phyloP scores from a whole-genome alignment of 1,284 basidiomycete genomes.

The Mrakiaceae sp. region DNA sequence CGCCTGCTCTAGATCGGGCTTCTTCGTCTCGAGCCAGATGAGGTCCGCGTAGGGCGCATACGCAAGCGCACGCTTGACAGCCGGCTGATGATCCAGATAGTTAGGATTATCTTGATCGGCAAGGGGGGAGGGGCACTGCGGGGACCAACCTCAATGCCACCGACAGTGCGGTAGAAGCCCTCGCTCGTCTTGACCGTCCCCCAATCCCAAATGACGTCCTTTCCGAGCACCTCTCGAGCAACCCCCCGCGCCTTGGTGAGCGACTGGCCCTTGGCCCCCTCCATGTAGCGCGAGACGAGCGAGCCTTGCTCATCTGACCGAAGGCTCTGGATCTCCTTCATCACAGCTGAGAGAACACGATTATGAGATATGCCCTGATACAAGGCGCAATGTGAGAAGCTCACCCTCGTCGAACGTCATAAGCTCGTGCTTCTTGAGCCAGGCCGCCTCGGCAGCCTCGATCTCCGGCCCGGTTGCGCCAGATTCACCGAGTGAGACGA shows the following conservation, averaged over 20 bases:
- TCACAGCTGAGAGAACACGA: background rate
- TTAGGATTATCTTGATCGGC: background rate
- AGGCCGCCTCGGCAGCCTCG: slow-evolving; percentile 62
- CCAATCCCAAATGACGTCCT: slow-evolving; percentile 68
- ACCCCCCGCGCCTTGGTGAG: slow-evolving; percentile 59
- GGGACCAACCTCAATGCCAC: slow-evolving; percentile 17
- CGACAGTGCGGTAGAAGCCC: slow-evolving; percentile 70
- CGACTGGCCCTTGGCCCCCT: slow-evolving; percentile 53
- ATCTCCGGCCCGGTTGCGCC: slow-evolving; percentile 58
- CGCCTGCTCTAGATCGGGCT: slow-evolving; percentile 68
- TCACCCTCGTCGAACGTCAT: slow-evolving; percentile 9
- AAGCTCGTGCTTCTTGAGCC: slow-evolving; percentile 41
- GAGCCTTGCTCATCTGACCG: slow-evolving; percentile 40
- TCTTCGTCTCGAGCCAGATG: slow-evolving; percentile 65
- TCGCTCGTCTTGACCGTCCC: slow-evolving; percentile 73
- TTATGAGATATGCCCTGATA: too few species aligned
- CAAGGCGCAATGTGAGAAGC: background rate
- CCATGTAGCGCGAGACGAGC: slow-evolving; percentile 49
- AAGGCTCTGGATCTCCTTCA: background rate
- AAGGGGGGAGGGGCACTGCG: too few species aligned
- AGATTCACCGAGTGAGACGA: slow-evolving; percentile 57
- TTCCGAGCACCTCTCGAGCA: slow-evolving; percentile 60
- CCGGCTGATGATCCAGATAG: background rate
- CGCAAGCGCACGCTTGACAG: slow-evolving; percentile 3
- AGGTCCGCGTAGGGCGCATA: slow-evolving; percentile 29